Conservation (phyloP, 2,329 filamentous ascomycete species). For the Ascochyta lentis region DNA sequence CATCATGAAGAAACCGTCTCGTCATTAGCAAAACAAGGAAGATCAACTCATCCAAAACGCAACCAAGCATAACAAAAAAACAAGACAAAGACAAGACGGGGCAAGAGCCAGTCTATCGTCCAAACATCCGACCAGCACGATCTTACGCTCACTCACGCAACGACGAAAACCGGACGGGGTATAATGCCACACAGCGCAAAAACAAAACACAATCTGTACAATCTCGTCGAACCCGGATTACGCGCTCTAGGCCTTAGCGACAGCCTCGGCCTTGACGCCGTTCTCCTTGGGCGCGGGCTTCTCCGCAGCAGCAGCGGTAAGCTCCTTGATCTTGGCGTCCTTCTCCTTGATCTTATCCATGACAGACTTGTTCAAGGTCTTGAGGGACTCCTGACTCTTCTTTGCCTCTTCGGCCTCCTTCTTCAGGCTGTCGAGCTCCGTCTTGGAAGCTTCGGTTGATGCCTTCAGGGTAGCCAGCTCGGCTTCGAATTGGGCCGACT, state of each 20-base stretch:
- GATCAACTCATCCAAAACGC: neutral
- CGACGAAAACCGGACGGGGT: conserved; percentile 20
- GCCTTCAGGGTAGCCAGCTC: conserved; percentile 26
- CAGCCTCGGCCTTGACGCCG: conserved; percentile 11
- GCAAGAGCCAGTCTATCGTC: conserved; percentile 1
- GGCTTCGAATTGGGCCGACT: conserved; percentile 18
- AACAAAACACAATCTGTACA: conserved; percentile 18
- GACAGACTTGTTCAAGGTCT: conserved; percentile 20
- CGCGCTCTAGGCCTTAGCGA: conserved; percentile 7
- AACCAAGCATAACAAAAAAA: neutral
- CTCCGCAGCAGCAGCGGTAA: conserved; percentile 12
- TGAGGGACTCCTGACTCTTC: conserved; percentile 25
- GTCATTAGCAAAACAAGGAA: conserved; percentile 6
- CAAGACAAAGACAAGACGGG: neutral
- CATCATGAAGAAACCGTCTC: conserved; percentile 9
- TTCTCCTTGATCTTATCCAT: conserved; percentile 28
- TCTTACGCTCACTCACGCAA: conserved; percentile 21
- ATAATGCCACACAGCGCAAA: conserved; percentile 20
- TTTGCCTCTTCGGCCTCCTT: conserved; percentile 28
- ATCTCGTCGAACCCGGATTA: neutral
- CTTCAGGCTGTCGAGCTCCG: conserved; percentile 24
- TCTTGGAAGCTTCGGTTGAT: conserved; percentile 23
- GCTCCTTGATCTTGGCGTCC: conserved; percentile 24
- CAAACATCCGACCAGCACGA: conserved; percentile 20
- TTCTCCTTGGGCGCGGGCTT: conserved; percentile 13